These are phyloP conservation scores for Periconia sp. DNA, from an alignment of 2,329 filamentous ascomycete species.

Conservation along the genomic window DNA sequence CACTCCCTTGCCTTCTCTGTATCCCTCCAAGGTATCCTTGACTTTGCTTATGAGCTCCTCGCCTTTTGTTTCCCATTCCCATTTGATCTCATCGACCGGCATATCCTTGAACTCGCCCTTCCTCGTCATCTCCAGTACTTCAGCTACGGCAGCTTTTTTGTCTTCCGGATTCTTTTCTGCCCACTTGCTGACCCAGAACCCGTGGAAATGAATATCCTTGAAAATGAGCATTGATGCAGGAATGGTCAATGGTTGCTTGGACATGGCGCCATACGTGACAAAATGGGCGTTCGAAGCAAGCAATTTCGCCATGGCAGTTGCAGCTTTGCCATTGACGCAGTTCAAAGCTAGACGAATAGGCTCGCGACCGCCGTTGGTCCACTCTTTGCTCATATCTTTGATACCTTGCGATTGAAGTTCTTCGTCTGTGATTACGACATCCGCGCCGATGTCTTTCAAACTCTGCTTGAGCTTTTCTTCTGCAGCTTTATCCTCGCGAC, in stretches of 20 bases:
- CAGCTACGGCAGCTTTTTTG: conserved; percentile 79
- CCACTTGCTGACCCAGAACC: conserved; percentile 96
- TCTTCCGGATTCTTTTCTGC: conserved; percentile 71
- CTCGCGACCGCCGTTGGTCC: conserved; percentile 72
- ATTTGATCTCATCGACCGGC: conserved; percentile 78
- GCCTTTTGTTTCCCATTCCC: conserved; percentile 79
- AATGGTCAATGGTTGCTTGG: conserved; percentile 77
- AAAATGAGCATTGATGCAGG: conserved; percentile 90
- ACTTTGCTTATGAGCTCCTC: conserved; percentile 71
- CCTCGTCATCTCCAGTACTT: conserved; percentile 76
- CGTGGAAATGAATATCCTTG: conserved; percentile 83
- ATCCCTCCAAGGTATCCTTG: conserved; percentile 81
- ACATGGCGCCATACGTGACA: conserved; percentile 96
- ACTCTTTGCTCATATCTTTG: conserved; percentile 60
- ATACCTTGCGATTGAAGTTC: conserved; percentile 65
- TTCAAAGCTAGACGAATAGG: conserved; percentile 80
- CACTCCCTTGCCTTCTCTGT: conserved; percentile 83
- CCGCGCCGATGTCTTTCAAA: conserved; percentile 62
- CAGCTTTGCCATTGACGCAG: conserved; percentile 88
- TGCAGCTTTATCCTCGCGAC: conserved; percentile 69
- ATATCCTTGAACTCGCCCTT: conserved; percentile 78
- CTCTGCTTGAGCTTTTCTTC: conserved; percentile 67
- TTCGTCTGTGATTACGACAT: conserved; percentile 63
- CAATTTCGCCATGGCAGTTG: conserved; percentile 74
- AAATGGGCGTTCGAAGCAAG: conserved; percentile 69